Evolutionary conservation across 441 rosid genomes (phyloP), one percentile per base, ranked within the genome.

Genomic region (Croton laevigatus): DNA sequence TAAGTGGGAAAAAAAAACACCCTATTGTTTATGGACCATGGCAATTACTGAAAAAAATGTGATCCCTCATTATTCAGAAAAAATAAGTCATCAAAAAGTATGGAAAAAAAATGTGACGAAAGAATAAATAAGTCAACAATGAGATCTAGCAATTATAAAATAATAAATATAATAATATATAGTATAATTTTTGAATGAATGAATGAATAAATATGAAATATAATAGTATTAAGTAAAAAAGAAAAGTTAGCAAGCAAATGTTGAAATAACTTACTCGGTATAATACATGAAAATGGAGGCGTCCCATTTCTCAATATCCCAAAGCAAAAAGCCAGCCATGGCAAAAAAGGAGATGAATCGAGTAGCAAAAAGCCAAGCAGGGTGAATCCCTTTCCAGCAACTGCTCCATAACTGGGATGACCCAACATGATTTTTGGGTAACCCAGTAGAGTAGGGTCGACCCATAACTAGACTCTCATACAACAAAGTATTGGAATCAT

Each of bases 341-440:
- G 69, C 68, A 3, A 75, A 71, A 64, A 90, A 82, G 12, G 97
- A 89, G 38, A 61, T 66, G 63, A 84, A 76, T 13, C 97, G 94
- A 40, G 89, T 83, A 10, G 76, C 60, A 42, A 91, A 71, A 22
- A 94, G 88, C 89, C 95, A 90, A 0, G 85, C 87, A 0, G 98
- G 97, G 71, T 88, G 91, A 71, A 94, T 23, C 60, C 83, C 82
- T 71, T 73, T 85, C 97, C 97, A 94, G 74, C 97, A 91, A 69
- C 89, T 85, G 71, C 81, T 79, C 97, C 98, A 89, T 32, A 90
- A 77, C 78, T 75, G 88, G 74, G 82, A 58, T 20, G 83, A 76
- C 22, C 82, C 85, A 23, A 87, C 81, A 34, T 86, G 86, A 75
- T 81, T 87, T 36, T 1, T 68, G 7, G 86, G 84, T 61, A 71